A percentile compares a stretch with the other conserved stretches of the same genome.
Conservation (phyloP, 1,284 basidiomycete genomes). For the Ceratobasidium sp. region DNA sequence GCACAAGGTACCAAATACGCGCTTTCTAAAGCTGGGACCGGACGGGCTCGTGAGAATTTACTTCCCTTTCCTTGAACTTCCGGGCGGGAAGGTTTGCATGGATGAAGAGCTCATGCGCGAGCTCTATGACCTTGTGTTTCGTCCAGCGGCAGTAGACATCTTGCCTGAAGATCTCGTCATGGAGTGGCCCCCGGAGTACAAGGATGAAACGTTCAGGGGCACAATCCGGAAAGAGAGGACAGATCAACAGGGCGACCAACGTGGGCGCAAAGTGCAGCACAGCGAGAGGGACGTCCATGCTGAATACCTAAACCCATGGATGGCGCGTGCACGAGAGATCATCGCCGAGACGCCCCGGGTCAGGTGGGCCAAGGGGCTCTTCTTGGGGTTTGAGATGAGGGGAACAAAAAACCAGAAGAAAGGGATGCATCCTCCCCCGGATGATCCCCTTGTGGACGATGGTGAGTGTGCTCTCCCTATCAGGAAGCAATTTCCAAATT, state of each 20-base stretch:
- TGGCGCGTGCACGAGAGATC: neutral
- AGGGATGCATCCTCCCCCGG: slow-evolving; percentile 22
- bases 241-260: neutral
- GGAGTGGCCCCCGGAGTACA: neutral
- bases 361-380: slow-evolving; percentile 13
- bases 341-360: neutral
- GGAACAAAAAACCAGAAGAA: slow-evolving; percentile 3
- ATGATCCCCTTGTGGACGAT: neutral
- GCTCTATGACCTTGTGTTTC: slow-evolving; percentile 6
- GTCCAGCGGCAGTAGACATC: neutral
- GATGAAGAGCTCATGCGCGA: neutral
- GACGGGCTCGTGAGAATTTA: neutral
- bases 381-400: slow-evolving; percentile 20
- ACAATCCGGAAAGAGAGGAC: neutral
- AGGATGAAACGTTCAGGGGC: slow-evolving; percentile 1
- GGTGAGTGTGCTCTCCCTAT: too few relatives aligned
- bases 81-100: neutral
- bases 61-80: neutral
- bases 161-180: neutral
- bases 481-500: too few relatives aligned
- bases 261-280: slow-evolving; percentile 10
- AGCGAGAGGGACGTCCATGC: slow-evolving; percentile 7
- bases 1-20: slow-evolving; percentile 15
- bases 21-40: slow-evolving; percentile 4
- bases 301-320: slow-evolving; percentile 3